Conservation (phyloP, 495 filamentous ascomycete species). For the Massariosphaeria phaeospora region DNA sequence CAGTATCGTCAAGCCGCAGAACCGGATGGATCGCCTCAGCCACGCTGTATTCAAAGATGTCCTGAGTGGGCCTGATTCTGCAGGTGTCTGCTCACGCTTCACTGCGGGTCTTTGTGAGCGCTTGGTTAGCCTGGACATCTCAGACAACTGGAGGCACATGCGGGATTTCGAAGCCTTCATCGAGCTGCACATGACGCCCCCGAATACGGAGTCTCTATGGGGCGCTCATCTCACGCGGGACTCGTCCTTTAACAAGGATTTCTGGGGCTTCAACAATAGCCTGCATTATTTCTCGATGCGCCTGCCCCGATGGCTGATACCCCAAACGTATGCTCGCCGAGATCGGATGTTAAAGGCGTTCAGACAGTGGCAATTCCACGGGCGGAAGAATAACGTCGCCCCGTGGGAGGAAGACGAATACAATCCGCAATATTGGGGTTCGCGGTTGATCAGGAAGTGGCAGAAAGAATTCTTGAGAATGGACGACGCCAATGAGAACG, state of each 20-base stretch:
- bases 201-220: background rate
- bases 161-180: background rate
- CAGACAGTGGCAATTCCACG: background rate
- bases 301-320: background rate
- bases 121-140: background rate
- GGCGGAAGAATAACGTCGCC: background rate
- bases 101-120: background rate
- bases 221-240: background rate
- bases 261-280: background rate
- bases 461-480: background rate
- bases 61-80: background rate
- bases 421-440: background rate
- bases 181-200: background rate
- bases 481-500: background rate
- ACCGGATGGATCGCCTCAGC: background rate
- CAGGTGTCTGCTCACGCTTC: background rate
- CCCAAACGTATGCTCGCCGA: background rate
- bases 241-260: background rate
- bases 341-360: background rate
- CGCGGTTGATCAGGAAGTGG: background rate
- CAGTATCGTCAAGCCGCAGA: background rate
- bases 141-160: background rate
- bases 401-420: background rate
- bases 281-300: background rate
- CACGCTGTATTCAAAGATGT: background rate